Evolutionary conservation across 108 stramenopile species (phyloP), one percentile per base, ranked within the genome.

Genomic region (Nitzschia palea): DNA sequence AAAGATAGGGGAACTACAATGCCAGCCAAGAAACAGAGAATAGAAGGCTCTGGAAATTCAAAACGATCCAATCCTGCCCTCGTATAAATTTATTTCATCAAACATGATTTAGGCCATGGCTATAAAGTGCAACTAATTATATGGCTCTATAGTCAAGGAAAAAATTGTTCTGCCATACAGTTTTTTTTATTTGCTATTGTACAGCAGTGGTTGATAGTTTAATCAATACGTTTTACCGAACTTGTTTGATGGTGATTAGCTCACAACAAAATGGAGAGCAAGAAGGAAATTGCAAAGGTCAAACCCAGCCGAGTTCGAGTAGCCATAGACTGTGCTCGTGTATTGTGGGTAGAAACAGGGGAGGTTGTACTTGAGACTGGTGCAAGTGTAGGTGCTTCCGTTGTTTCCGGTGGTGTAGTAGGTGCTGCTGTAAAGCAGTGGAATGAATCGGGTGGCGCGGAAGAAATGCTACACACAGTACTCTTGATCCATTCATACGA

Each of bases 401-500:
- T 55, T 4, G 6, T 5, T 4, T 4, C 31, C 6, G 54, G 54
- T 55, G 28, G 15, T 5, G 27, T 5, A 23, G 54, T 55, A 25
- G 54, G 54, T 32, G 54, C 54, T n/a, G 54, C 10, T n/a, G 54
- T 29, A 18, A n/a, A 20, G 35, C 70, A 71, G 15, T 71, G 12
- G 29, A 71, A 47, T 63, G 72, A 69, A 26, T 27, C 62, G 0
- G 84, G 80, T 44, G 80, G 74, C 34, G 63, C 12, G 12, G 14
- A 23, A 2, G 77, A 78, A 8, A 55, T 27, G 25, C 20, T 2
- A 63, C 84, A 85, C 22, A 85, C 70, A 31, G 17, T 73, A 15
- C 62, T 53, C 37, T 51, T 27, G 15, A 73, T 47, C 50, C 62
- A 73, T 36, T 32, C 44, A 48, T 73, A 73, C 2, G 32, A 67